Evolutionary conservation across 2,329 filamentous ascomycete species (phyloP).

Genomic region (Cladosporium sp.): DNA sequence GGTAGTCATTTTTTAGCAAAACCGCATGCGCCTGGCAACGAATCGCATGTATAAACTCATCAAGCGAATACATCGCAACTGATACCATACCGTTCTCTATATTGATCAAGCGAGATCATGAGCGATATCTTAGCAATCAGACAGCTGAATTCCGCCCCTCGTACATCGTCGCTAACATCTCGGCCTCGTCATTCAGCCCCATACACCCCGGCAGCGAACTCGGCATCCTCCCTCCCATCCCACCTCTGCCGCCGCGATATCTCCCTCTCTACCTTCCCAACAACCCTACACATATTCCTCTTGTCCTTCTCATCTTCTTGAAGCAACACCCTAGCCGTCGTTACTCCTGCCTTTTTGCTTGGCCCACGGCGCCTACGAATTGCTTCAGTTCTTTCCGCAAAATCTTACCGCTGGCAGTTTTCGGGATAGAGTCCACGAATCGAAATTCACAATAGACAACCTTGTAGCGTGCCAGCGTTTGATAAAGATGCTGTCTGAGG

Average conservation of each 20-base stretch:
- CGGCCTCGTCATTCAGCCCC: not conserved
- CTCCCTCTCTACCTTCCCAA: not conserved
- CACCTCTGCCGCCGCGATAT: not conserved
- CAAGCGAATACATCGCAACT: not conserved
- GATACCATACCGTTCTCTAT: not conserved
- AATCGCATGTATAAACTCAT: not conserved
- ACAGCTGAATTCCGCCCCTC: not conserved
- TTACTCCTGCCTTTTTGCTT: not conserved
- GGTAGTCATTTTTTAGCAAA: not conserved
- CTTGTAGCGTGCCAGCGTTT: slow-evolving; percentile 36
- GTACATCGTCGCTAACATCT: not conserved
- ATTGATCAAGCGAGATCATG: not conserved
- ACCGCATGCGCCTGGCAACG: not conserved
- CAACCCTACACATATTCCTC: not conserved
- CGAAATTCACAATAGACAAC: slow-evolving; percentile 19
- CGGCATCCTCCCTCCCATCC: not conserved
- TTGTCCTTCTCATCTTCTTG: not conserved
- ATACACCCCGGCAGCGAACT: not conserved
- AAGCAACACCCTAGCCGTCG: not conserved
- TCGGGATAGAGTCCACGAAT: slow-evolving; percentile 29
- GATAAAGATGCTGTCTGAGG: slow-evolving; percentile 28
- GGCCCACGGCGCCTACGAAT: not conserved
- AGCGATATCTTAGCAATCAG: not conserved
- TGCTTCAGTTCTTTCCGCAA: slow-evolving; percentile 19
- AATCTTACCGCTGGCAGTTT: slow-evolving; percentile 31